Evolutionary conservation across 2,329 filamentous ascomycete genomes (phyloP), one percentile per base, ranked within the genome.

Genomic region (Talaromyces sp.): DNA sequence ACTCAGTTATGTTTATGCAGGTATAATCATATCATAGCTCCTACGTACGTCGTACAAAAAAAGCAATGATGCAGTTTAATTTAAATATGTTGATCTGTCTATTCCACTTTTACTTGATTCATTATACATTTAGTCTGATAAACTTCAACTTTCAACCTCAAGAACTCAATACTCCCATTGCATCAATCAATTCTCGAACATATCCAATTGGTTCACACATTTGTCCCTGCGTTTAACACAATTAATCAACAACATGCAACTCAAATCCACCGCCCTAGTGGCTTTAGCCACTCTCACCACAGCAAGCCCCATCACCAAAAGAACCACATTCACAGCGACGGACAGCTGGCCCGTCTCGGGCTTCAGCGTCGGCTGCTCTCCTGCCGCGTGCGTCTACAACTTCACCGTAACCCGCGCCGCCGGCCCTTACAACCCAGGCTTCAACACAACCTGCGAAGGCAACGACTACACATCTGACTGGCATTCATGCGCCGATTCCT

Each of bases 381-480:
- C 72, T 1, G 75, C 72, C 10, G 74, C 72, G 41, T 78, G 75
- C 63, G 58, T 65, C 63, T 78, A 75, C 67, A 65, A 59, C 41
- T 79, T 78, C 69, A 69, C 73, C 63, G 73, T 79, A 57, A 52
- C 50, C 33, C 73, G 73, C 24, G 35, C 68, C 14, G 64, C 63
- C 7, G 71, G 72, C 19, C 16, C 63, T 9, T 74, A 74, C 63
- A 74, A 73, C 4, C 76, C 76, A 7, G 72, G 69, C 22, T 79
- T 79, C 70, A 72, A 71, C 58, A 75, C 76, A 45, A 70, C 69
- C 60, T 79, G 76, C 70, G 68, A 68, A 43, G 75, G 75, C 19
- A 69, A 69, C 31, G 70, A 70, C 31, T 63, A 50, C 27, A 58
- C 73, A 39, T 58, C 65, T 2, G 70, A 70, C 19, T 67, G 68